Evolutionary conservation across 352 stramenopile species (phyloP), one percentile per base, ranked within the genome.

Genomic region (Globisporangium recalcitrans): DNA sequence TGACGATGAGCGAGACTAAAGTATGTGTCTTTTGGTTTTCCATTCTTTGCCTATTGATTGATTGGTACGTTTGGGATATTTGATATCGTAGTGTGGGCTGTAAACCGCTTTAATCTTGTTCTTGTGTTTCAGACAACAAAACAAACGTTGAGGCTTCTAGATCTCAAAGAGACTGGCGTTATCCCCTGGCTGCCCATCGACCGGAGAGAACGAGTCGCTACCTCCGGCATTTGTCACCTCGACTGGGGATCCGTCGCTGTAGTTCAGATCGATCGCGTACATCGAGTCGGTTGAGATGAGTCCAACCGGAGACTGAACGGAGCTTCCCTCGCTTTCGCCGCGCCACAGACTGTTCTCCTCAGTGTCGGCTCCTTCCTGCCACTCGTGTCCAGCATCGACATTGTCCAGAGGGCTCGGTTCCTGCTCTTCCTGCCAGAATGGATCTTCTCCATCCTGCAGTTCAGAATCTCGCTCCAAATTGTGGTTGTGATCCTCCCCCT

Each of bases 261-360:
- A 57, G 42, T 51, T 66, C 32, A 87, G 56, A 56, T 87, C 77
- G 31, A 88, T 87, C 44, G 69, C 72, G 55, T 88, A 87, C 24
- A 62, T 70, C 14, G 74, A 87, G 52, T 82, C 73, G 19, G 75
- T 85, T 7, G 75, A 82, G 44, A 79, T 73, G 34, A 78, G 68
- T 4, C 57, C 57, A 9, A 48, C 31, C 24, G 51, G 22, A 6
- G 44, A 46, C n/a, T 4, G 19, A 1, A 47, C 38, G 4, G 27
- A 26, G 9, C 32, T 19, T 24, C 40, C 5, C 11, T 38, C 44
- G 13, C 5, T 36, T 24, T 52, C 13, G 21, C 40, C 55, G 14
- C 34, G 36, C 54, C 52, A 61, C 22, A 38, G 38, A 8, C n/a
- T 52, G 4, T 5, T 21, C 16, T 52, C 38, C 13, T 40, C 27